Evolutionary conservation across 495 filamentous ascomycete species (phyloP).

Genomic region (Aspergillus campestris): DNA sequence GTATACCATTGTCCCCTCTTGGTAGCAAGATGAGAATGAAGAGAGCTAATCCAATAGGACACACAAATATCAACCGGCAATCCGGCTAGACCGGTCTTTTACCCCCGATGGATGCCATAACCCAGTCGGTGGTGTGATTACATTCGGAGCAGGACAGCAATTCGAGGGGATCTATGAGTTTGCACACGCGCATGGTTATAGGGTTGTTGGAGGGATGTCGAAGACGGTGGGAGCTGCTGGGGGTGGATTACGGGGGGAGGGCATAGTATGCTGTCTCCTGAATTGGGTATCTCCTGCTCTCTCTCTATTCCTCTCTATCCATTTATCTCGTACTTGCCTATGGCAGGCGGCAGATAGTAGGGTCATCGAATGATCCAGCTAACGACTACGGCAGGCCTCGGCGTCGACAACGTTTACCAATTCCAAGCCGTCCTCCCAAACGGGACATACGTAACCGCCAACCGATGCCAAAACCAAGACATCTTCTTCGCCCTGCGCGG

Average conservation of each 20-base stretch:
- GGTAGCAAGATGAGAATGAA: no score
- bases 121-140: conserved; percentile 10
- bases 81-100: conserved; percentile 7
- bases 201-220: conserved; percentile 13
- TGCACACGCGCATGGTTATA: conserved; percentile 14
- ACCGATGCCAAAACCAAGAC: conserved; percentile 38
- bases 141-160: conserved; percentile 17
- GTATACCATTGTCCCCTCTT: no score
- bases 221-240: conserved; percentile 27
- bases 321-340: no score
- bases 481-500: conserved; percentile 51
- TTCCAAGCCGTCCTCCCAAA: conserved; percentile 39
- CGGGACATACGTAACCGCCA: conserved; percentile 37
- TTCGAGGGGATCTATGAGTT: conserved; percentile 17
- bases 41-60: conserved; percentile 12
- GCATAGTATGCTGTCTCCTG: conserved; percentile 25
- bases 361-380: no score
- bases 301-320: no score
- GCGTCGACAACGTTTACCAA: conserved; percentile 24
- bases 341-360: no score
- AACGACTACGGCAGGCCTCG: conserved; percentile 15
- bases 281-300: conserved; percentile 2
- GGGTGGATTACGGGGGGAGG: conserved; percentile 36
- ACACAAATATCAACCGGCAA: conserved; percentile 15
- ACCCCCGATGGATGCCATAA: conserved; percentile 8